Conservation (phyloP, 2,329 filamentous ascomycete species). For the Aureobasidium sp. region DNA sequence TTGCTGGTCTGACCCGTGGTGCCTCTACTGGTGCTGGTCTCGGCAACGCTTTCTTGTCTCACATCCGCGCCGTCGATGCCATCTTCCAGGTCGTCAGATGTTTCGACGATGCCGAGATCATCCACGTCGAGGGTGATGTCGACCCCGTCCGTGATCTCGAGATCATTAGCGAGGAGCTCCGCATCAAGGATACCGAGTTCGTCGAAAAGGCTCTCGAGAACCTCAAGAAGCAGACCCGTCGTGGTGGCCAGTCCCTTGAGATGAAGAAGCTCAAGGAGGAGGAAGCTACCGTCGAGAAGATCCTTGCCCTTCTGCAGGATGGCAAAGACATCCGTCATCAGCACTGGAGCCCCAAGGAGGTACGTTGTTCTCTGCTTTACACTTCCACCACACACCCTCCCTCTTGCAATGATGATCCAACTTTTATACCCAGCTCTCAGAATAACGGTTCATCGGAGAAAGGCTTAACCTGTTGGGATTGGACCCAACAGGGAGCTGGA, state of each 20-base stretch:
- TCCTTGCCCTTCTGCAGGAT: conserved; percentile 70
- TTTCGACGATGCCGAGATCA: conserved; percentile 96
- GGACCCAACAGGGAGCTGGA: conserved; percentile 48
- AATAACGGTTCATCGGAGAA: conserved; percentile 10
- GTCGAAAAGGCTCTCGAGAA: conserved; percentile 89
- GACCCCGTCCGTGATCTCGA: conserved; percentile 88
- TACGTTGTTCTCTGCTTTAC: conserved; percentile 44
- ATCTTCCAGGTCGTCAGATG: conserved; percentile 33
- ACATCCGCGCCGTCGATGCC: conserved; percentile 68
- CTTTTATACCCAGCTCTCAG: conserved; percentile 99
- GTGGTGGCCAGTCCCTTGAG: conserved; percentile 91
- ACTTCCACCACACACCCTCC: conserved; percentile 15
- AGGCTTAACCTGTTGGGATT: conserved; percentile 24
- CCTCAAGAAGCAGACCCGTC: conserved; percentile 85
- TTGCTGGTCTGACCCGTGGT: conserved; percentile 89
- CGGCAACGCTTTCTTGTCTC: conserved; percentile 94
- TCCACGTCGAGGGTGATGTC: conserved; percentile 98
- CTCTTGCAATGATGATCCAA: conserved; percentile 87
- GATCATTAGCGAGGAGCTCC: conserved; percentile 93
- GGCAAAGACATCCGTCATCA: conserved; percentile 93
- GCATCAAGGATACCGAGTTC: conserved; percentile 98
- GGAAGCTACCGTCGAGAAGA: conserved; percentile 84
- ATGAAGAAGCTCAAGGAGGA: conserved; percentile 97
- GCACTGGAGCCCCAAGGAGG: conserved; percentile 88
- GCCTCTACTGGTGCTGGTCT: conserved; percentile 96